phyloP scores from a whole-genome alignment of 2,329 filamentous ascomycete species.

The Cryphonectria japonica region DNA sequence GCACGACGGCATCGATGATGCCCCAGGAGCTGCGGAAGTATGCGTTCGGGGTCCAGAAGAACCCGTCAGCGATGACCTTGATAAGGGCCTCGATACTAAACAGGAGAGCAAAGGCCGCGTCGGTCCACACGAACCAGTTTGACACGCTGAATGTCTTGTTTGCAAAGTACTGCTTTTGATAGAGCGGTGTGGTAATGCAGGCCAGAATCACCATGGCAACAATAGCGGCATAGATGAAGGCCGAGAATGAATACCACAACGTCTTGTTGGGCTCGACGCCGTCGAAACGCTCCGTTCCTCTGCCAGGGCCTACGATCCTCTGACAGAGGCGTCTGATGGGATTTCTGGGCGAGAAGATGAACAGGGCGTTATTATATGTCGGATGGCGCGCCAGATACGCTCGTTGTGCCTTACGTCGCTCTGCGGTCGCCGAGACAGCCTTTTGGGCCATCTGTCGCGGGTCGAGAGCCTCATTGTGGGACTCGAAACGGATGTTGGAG shows the following conservation, averaged over 20 bases:
- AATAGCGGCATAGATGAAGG: constrained; percentile 90
- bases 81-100: constrained; percentile 87
- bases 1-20: constrained; percentile 88
- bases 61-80: constrained; percentile 93
- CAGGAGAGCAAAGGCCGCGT: constrained; percentile 83
- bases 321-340: constrained; percentile 83
- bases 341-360: constrained; percentile 80
- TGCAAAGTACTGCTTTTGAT: constrained; percentile 84
- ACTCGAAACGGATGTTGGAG: constrained; percentile 70
- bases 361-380: constrained; percentile 90
- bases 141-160: constrained; percentile 58
- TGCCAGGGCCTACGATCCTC: constrained; percentile 85
- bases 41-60: constrained; percentile 96
- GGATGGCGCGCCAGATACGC: constrained; percentile 88
- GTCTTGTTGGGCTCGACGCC: constrained; percentile 87
- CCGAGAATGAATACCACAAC: constrained; percentile 91
- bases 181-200: constrained; percentile 91
- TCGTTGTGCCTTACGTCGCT: constrained; percentile 83
- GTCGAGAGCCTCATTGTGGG: constrained; percentile 77
- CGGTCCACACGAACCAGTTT: constrained; percentile 96
- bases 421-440: constrained; percentile 80
- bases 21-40: constrained; percentile 98
- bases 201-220: constrained; percentile 97
- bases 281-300: constrained; percentile 84
- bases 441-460: constrained; percentile 88